Evolutionary conservation across 768 basidiomycete species (phyloP).

Genomic region (Amyloporia xantha): DNA sequence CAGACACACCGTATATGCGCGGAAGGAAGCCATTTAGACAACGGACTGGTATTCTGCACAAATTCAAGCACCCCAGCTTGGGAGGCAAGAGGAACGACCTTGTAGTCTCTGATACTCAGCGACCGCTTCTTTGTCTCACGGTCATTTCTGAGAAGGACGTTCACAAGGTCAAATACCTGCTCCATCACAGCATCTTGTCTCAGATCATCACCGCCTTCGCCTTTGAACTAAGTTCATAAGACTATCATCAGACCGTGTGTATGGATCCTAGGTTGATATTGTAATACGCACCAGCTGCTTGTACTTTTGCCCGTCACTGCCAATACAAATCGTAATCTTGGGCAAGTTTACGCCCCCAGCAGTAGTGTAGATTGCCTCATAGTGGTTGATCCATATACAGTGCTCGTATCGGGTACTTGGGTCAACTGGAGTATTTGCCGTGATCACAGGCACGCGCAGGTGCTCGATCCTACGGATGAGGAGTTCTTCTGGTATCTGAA

Average conservation of each 20-base stretch:
- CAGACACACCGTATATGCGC: conserved; percentile 64
- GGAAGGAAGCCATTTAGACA: conserved; percentile 51
- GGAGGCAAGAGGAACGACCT: conserved; percentile 76
- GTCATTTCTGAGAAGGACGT: conserved; percentile 67
- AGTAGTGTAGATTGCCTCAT: conserved; percentile 47
- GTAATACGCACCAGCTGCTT: conserved; percentile 65
- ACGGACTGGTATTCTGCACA: conserved; percentile 67
- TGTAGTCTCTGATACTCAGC: conserved; percentile 77
- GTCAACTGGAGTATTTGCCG: conserved; percentile 64
- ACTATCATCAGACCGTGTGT: too few species aligned
- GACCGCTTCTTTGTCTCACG: conserved; percentile 68
- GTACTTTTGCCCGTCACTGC: conserved; percentile 56
- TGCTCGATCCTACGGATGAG: conserved; percentile 43
- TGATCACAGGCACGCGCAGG: conserved; percentile 79
- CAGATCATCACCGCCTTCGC: conserved; percentile 83
- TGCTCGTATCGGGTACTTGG: conserved; percentile 57
- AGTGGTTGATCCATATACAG: conserved; percentile 64
- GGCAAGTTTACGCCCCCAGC: conserved; percentile 82
- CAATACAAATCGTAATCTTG: conserved; percentile 70
- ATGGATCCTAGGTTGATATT: neutral
- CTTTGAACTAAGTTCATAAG: conserved; percentile 90
- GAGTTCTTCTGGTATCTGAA: conserved; percentile 38
- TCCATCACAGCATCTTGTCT: conserved; percentile 99
- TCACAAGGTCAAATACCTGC: conserved; percentile 90
- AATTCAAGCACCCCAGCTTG: conserved; percentile 89